Base-by-base conservation (phyloP, 371 early-diverging fungal species). In the Fennellomyces sp. region DNA sequence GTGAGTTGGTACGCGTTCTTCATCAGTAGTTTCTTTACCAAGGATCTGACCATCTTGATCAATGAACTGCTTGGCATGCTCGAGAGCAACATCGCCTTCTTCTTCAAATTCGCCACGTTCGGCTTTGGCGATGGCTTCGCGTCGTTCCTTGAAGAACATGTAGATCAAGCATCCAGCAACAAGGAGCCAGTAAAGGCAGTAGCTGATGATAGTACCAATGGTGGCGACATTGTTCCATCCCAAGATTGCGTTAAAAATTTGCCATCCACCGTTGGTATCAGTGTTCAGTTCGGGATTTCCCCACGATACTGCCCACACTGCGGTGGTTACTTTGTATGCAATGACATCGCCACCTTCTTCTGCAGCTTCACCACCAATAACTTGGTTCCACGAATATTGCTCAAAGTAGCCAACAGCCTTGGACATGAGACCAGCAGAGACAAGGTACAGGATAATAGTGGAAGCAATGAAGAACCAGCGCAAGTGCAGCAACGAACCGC, bases 161-260 rank as follows among this genome's bases (percentile, higher is more conserved):
- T 64, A 78, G 28, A 85, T 72, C 12, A 91, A 65, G 25, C 63
- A 52, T n/a, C 70, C 58, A 12, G 77, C 63, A 35, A 92, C 53
- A 5, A 65, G 67, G 5, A 84, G 39, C 94, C 94, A 94, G 72
- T 89, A 94, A 19, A 84, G 63, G 56, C 85, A 84, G 78, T 93
- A 94, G 2, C 80, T 82, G 41, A 78, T 69, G 39, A 93, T 78
- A 21, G 89, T 81, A 39, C 87, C 90, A 59, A 82, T 64, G 1
- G 91, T 89, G 7, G 92, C 94, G 36, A 82, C 71, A 65, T 86
- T 88, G 68, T 75, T 85, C 91, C 93, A 93, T 17, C 94, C 92
- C 2, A 66, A 55, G 30, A 64, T 64, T 4, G 64, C 64, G 30
- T 64, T 64, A 19, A 64, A 64, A 15, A 64, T 64, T 55, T 59